Conservation (phyloP, 768 basidiomycete species). For the Vararia minispora region DNA sequence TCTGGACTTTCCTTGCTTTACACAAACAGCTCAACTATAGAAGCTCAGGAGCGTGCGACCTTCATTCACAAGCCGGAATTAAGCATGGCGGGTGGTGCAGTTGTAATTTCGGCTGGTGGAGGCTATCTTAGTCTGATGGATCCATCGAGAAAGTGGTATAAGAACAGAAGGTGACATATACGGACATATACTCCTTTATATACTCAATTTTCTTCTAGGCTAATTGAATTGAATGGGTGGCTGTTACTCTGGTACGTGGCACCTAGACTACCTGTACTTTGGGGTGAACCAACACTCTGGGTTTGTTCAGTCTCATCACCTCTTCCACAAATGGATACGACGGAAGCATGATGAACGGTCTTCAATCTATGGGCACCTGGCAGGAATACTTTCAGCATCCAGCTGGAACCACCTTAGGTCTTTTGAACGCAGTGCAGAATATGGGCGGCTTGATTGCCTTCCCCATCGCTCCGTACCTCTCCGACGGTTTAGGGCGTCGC, state of each 20-base stretch:
- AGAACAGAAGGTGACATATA: slow-evolving; percentile 2
- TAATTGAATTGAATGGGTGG: slow-evolving; percentile 38
- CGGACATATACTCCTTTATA: background rate
- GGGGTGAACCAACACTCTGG: no score
- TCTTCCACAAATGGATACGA: slow-evolving; percentile 71
- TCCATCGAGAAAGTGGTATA: slow-evolving; percentile 3
- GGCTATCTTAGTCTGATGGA: slow-evolving; percentile 1
- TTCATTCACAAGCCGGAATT: no score
- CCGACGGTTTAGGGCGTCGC: slow-evolving; percentile 29
- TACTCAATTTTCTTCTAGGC: background rate
- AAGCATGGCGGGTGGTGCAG: no score
- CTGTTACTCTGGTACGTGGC: slow-evolving; percentile 47
- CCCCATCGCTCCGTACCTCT: slow-evolving; percentile 28
- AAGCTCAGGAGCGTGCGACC: no score
- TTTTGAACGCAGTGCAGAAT: slow-evolving; percentile 24
- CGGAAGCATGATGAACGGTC: slow-evolving; percentile 72
- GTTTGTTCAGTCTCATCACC: slow-evolving; percentile 45
- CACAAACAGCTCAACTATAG: no score
- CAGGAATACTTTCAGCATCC: slow-evolving; percentile 38
- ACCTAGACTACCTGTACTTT: background rate
- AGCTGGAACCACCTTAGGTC: background rate
- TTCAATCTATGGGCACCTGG: slow-evolving; percentile 63
- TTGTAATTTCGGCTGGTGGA: no score
- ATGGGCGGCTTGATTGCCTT: slow-evolving; percentile 28
- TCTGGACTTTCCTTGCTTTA: no score